Conservation (phyloP, 164 flowering plant genomes). For the Sextonia rubra region DNA sequence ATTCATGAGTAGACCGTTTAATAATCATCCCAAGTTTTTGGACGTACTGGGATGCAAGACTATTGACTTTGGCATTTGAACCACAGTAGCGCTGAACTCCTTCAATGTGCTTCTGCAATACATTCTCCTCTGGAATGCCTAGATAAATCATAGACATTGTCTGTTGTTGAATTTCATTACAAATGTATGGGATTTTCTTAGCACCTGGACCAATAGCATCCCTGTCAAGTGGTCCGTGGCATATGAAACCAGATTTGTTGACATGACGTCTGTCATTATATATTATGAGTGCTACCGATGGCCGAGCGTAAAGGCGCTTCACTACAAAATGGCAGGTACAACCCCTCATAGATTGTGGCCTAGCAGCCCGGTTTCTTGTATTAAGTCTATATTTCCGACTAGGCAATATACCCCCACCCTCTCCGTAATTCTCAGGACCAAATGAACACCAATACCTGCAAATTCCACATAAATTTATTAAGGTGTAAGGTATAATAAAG, state of each 20-base stretch:
- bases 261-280: conserved; percentile 87
- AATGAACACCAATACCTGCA: conserved; percentile 98
- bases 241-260: conserved; percentile 80
- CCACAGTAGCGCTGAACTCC: conserved; percentile 91
- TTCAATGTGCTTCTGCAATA: conserved; percentile 86
- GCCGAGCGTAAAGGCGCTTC: conserved; percentile 87
- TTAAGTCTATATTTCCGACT: conserved; percentile 87
- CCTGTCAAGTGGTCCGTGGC: conserved; percentile 95
- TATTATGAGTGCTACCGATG: conserved; percentile 73
- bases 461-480: neutral
- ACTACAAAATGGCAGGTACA: conserved; percentile 89
- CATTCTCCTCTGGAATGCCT: conserved; percentile 89
- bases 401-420: conserved; percentile 83
- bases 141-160: conserved; percentile 97
- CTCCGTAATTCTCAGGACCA: conserved; percentile 98
- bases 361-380: conserved; percentile 93
- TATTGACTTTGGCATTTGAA: conserved; percentile 56
- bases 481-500: neutral
- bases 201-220: conserved; percentile 99
- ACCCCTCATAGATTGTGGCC: conserved; percentile 98
- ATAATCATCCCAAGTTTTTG: conserved; percentile 90
- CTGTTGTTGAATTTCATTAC: conserved; percentile 87
- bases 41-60: conserved; percentile 84
- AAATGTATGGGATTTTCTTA: conserved; percentile 73
- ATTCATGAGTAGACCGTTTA: conserved; percentile 82